phyloP scores from a whole-genome alignment of 768 basidiomycete genomes.

The Phylloporus arenicola region DNA sequence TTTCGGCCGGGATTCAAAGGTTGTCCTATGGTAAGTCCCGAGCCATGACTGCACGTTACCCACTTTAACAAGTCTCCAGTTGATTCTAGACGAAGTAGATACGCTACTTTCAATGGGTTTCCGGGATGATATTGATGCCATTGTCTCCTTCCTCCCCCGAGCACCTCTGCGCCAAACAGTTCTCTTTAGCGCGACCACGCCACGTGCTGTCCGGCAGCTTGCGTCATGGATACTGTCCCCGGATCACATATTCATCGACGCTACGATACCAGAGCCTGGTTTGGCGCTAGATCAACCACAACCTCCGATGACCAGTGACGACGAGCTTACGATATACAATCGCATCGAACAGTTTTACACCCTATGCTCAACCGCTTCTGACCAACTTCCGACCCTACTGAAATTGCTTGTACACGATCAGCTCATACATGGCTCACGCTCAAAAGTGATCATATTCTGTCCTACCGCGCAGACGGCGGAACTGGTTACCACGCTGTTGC shows the following conservation, averaged over 20 bases:
- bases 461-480: slow-evolving; percentile 83
- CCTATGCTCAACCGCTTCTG: slow-evolving; percentile 52
- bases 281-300: slow-evolving; percentile 21
- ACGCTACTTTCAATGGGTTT: slow-evolving; percentile 91
- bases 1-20: slow-evolving; percentile 48
- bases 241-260: slow-evolving; percentile 70
- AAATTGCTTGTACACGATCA: slow-evolving; percentile 87
- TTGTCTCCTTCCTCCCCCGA: slow-evolving; percentile 56
- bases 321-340: slow-evolving; percentile 49
- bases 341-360: slow-evolving; percentile 84
- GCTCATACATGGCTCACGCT: slow-evolving; percentile 54
- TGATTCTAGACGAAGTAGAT: slow-evolving; percentile 92
- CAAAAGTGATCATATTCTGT: slow-evolving; percentile 80
- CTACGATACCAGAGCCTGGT: slow-evolving; percentile 48
- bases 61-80: slow-evolving; percentile 36
- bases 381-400: slow-evolving; percentile 76
- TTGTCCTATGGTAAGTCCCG: slow-evolving; percentile 51
- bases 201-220: slow-evolving; percentile 63
- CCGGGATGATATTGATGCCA: slow-evolving; percentile 76
- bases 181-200: slow-evolving; percentile 87
- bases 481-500: slow-evolving; percentile 61
- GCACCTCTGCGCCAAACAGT: slow-evolving; percentile 77
- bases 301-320: background rate
- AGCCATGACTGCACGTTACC: background rate
- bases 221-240: slow-evolving; percentile 53